Evolutionary conservation across 1,284 basidiomycete genomes (phyloP), one percentile per base, ranked within the genome.

Genomic region (Ustilago shanxiensis): DNA sequence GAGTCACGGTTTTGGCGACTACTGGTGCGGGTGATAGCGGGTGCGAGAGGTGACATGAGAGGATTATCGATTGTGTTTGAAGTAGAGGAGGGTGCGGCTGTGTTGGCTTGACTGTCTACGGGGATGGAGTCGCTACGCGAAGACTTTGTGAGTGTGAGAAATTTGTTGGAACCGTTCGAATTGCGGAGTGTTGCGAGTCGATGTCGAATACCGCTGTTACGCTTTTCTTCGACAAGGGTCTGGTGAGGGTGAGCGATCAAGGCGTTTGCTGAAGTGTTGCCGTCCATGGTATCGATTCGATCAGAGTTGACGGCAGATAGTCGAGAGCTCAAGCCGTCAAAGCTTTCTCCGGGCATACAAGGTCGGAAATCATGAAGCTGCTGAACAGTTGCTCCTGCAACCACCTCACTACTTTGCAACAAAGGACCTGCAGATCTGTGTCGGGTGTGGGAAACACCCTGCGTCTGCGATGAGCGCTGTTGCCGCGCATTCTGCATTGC

Each of bases 281-380:
- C 58, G 1, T 55, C 67, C 1, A 26, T 6, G 0, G 37, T 50
- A n/a, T 28, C n/a, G 7, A 20, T 11, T 2, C 44, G 52, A 8
- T 45, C 53, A 1, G 62, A 60, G 26, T 29, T 41, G 29, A 29
- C 22, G 26, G 18, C 9, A 10, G 61, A 60, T n/a, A n/a, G n/a
- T 16, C 28, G 35, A 1, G 33, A 22, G n/a, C 24, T 29, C 3
- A 60, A 37, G 0, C 20, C 41, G 14, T 63, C 55, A 22, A 37
- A 57, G 31, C 49, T 44, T 11, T 56, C 59, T 0, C 47, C 41
- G 0, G 72, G 61, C 11, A 57, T n/a, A 2, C 47, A 64, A 1
- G 37, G 62, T 10, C 66, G 54, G 33, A 74, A 74, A 44, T 74
- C 72, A 31, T 74, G 72, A 44, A 74, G 29, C 50, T 74, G 72